Evolutionary conservation across 768 basidiomycete genomes (phyloP).

Genomic region (Trametes cinnabarina): DNA sequence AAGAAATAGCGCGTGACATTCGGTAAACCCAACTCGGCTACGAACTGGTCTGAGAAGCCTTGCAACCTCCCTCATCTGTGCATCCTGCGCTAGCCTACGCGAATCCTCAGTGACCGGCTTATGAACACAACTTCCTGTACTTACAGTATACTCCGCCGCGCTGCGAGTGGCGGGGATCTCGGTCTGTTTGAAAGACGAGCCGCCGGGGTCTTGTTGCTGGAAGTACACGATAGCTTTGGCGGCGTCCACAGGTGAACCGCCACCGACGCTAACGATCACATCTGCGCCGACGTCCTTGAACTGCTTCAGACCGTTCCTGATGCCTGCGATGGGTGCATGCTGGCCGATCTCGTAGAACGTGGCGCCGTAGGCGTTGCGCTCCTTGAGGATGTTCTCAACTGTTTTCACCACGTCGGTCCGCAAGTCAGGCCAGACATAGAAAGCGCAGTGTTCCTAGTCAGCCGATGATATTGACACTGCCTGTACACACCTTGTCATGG

Average conservation of each 20-base stretch:
- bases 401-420: constrained; percentile 62
- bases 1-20: too few species aligned
- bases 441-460: too few species aligned
- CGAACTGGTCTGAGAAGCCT: too few species aligned
- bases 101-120: neutral
- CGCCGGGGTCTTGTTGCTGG: constrained; percentile 54
- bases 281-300: constrained; percentile 61
- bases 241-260: constrained; percentile 79
- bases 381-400: constrained; percentile 55
- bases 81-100: constrained; percentile 49
- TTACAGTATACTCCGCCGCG: constrained; percentile 75
- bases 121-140: neutral
- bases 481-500: constrained; percentile 61
- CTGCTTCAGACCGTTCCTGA: constrained; percentile 51
- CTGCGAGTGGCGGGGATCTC: constrained; percentile 82
- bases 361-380: constrained; percentile 56
- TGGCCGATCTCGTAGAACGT: constrained; percentile 75
- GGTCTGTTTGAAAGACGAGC: constrained; percentile 59
- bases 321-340: constrained; percentile 68
- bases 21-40: too few species aligned
- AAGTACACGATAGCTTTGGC: constrained; percentile 70
- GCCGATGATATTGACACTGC: too few species aligned
- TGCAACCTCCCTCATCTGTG: constrained; percentile 66
- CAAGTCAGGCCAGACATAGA: too few species aligned
- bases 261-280: constrained; percentile 71